Conservation (phyloP, 2,329 filamentous ascomycete genomes). For the Talaromyces sp. region DNA sequence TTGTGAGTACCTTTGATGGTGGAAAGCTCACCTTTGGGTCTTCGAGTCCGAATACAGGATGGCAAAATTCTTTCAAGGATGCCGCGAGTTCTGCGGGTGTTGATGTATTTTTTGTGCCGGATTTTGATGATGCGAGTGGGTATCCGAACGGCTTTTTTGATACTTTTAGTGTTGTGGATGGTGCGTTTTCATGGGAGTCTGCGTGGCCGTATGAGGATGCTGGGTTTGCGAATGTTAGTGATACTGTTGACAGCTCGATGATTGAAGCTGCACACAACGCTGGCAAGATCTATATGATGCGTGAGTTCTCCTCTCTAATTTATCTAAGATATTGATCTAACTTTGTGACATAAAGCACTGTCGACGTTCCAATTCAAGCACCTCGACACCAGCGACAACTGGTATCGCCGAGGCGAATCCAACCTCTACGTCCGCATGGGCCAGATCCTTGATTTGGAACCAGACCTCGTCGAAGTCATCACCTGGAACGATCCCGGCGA, state of each 20-base stretch:
- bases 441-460: conserved; percentile 32
- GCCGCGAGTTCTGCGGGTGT: conserved; percentile 28
- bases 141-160: conserved; percentile 26
- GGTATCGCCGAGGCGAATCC: conserved; percentile 38
- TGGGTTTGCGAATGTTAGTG: conserved; percentile 28
- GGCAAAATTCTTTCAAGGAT: conserved; percentile 20
- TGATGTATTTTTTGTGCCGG: conserved; percentile 31
- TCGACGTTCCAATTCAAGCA: conserved; percentile 43
- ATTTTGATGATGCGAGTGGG: conserved; percentile 27
- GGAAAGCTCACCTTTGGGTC: conserved; percentile 24
- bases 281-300: conserved; percentile 41
- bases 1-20: conserved; percentile 35
- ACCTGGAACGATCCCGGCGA: conserved; percentile 45
- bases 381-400: conserved; percentile 28
- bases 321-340: not conserved
- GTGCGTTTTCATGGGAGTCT: conserved; percentile 38
- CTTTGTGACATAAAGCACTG: conserved; percentile 17
- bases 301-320: conserved; percentile 20
- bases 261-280: conserved; percentile 28
- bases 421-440: conserved; percentile 35
- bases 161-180: conserved; percentile 29
- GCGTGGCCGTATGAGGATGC: conserved; percentile 30
- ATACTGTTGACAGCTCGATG: conserved; percentile 29
- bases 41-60: conserved; percentile 21
- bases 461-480: conserved; percentile 40